Conservation (phyloP, 306 rosid genomes). For the Malus asiatica region DNA sequence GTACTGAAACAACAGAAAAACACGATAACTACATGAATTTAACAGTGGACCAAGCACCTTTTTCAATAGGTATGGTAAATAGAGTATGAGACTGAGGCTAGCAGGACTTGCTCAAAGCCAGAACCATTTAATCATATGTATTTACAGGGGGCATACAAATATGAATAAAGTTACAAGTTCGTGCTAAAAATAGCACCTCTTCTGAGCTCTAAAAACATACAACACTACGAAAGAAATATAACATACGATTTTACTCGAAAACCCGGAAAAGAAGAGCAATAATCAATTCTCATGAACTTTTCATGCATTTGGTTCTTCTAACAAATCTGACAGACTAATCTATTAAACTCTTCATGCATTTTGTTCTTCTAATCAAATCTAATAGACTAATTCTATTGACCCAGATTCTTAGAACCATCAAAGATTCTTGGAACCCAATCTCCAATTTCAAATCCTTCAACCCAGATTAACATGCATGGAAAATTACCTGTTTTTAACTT, state of each 20-base stretch:
- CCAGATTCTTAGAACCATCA: background rate
- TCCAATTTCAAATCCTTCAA: background rate
- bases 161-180: background rate
- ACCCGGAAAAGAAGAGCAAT: background rate
- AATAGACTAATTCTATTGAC: too few species aligned
- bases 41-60: background rate
- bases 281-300: background rate
- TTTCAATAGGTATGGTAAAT: too few species aligned
- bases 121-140: background rate
- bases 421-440: background rate
- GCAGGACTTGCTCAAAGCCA: too few species aligned
- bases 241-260: background rate
- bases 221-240: background rate
- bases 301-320: background rate
- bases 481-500: slow-evolving; percentile 66
- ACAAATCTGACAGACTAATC: background rate
- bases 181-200: too few species aligned
- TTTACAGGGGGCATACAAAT: background rate
- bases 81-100: too few species aligned
- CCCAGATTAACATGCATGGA: slow-evolving; percentile 1
- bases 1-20: background rate
- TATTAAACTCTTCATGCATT: too few species aligned
- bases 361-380: too few species aligned
- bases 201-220: background rate
- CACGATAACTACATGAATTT: background rate